Percentiles rank a stretch among this genome's conserved stretches.
These are phyloP conservation scores for Venustampulla echinocandica DNA, from an alignment of 495 filamentous ascomycete genomes.

Conservation along the genomic window DNA sequence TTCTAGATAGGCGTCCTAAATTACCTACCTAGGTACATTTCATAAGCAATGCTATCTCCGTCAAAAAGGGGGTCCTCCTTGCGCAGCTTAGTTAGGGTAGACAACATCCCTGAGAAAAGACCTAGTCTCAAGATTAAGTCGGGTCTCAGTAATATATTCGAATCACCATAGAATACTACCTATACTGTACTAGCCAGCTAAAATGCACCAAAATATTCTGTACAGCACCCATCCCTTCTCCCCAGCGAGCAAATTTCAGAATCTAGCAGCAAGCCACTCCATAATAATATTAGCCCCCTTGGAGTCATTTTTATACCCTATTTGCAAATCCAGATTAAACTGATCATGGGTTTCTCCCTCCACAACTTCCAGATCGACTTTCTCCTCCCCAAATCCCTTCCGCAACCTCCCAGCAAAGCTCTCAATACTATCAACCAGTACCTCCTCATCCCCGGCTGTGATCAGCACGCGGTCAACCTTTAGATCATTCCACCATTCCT, in stretches of 20 bases:
- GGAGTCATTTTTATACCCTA: slow-evolving; percentile 28
- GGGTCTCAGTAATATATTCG: too few relatives aligned
- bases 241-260: slow-evolving; percentile 13
- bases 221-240: too few relatives aligned
- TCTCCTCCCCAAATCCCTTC: slow-evolving; percentile 20
- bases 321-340: slow-evolving; percentile 26
- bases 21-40: too few relatives aligned
- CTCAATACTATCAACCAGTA: slow-evolving; percentile 47
- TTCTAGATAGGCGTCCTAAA: too few relatives aligned
- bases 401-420: slow-evolving; percentile 33
- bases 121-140: too few relatives aligned
- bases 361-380: slow-evolving; percentile 19
- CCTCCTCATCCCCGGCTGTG: slow-evolving; percentile 46
- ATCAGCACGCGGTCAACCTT: slow-evolving; percentile 41
- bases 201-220: too few relatives aligned
- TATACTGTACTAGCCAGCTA: too few relatives aligned
- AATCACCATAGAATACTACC: too few relatives aligned
- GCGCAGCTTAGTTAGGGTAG: too few relatives aligned
- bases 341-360: slow-evolving; percentile 32
- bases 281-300: slow-evolving; percentile 19
- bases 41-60: too few relatives aligned
- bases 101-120: too few relatives aligned
- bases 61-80: too few relatives aligned
- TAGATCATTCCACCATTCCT: slow-evolving; percentile 45
- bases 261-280: slow-evolving; percentile 18